Evolutionary conservation across 495 filamentous ascomycete genomes (phyloP), one percentile per base, ranked within the genome.

Genomic region (Aspergillus nidulans): DNA sequence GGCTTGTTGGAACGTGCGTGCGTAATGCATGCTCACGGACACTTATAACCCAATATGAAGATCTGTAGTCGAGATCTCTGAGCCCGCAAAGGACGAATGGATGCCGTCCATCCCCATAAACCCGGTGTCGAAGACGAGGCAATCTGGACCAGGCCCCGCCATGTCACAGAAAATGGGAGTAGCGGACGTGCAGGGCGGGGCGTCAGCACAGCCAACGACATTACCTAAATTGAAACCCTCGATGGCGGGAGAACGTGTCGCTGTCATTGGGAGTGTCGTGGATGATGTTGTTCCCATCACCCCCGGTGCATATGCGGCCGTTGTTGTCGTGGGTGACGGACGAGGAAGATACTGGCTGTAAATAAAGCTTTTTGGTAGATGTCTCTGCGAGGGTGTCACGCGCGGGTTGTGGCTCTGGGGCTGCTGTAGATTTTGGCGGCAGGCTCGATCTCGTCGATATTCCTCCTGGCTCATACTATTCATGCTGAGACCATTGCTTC

Each of bases 201-300:
- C 49, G 46, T 59, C 58, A n/a, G 67, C 59, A 39, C 66, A 69
- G 56, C 67, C 65, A 54, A 67, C 58, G 32, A 69, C 54, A 23
- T 43, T 56, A 15, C 62, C 46, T 18, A 62, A 52, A 47, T 65
- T 62, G 52, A 64, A 70, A 1, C 28, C 36, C n/a, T 63, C 56
- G 19, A 49, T 18, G 45, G 53, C 52, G 12, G 52, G 42, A 18
- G 54, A 40, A 39, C 56, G 57, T 41, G 60, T 55, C 46, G 59
- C 20, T 43, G 42, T 39, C 36, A 44, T 44, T n/a, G 42, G 10
- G 21, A 13, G 16, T 28, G 44, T 46, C 15, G 44, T 46, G 13
- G 58, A 28, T 43, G 58, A 28, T 43, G 64, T 38, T 42, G 36
- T 16, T 26, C 48, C 32, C 16, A 34, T 12, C 4, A 34, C 47